These are phyloP conservation scores for Yarrowia sp. DNA, from an alignment of 805 yeast genomes.

Conservation along the genomic window DNA sequence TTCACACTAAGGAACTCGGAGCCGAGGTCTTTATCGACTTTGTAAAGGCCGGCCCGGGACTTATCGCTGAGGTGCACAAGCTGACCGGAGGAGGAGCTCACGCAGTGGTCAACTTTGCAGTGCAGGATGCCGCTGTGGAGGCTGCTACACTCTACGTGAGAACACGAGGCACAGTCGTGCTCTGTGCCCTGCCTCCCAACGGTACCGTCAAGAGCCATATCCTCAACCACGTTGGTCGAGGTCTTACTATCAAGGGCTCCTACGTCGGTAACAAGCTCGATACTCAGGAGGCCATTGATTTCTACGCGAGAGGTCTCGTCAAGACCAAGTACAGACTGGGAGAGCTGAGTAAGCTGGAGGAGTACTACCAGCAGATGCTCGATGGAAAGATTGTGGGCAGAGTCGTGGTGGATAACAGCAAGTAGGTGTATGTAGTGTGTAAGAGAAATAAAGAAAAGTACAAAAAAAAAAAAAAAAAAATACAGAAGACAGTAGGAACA, in stretches of 20 bases:
- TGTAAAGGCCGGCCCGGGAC: conserved; percentile 51
- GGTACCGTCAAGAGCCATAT: conserved; percentile 70
- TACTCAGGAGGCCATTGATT: conserved; percentile 75
- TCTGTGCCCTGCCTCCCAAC: conserved; percentile 77
- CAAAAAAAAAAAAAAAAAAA: no score
- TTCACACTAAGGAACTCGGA: conserved; percentile 54
- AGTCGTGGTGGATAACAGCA: conserved; percentile 76
- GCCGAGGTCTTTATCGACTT: conserved; percentile 66
- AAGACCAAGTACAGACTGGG: conserved; percentile 72
- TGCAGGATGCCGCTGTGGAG: conserved; percentile 63
- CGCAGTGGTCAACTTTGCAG: conserved; percentile 73
- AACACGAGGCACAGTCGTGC: conserved; percentile 65
- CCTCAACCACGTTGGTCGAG: conserved; percentile 69
- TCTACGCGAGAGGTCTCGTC: conserved; percentile 69
- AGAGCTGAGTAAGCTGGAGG: conserved; percentile 67
- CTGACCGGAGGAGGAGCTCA: conserved; percentile 74
- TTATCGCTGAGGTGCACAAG: conserved; percentile 51
- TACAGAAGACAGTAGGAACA: no score
- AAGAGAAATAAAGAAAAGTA: no score
- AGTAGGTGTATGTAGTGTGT: conserved; percentile 40
- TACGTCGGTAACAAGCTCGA: conserved; percentile 89
- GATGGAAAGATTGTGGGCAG: conserved; percentile 84
- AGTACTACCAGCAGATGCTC: conserved; percentile 73
- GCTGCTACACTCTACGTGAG: conserved; percentile 61
- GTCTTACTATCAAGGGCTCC: conserved; percentile 71